These are phyloP conservation scores for Mucor ambiguus DNA, from an alignment of 371 early-diverging fungal genomes.

Conservation along the genomic window DNA sequence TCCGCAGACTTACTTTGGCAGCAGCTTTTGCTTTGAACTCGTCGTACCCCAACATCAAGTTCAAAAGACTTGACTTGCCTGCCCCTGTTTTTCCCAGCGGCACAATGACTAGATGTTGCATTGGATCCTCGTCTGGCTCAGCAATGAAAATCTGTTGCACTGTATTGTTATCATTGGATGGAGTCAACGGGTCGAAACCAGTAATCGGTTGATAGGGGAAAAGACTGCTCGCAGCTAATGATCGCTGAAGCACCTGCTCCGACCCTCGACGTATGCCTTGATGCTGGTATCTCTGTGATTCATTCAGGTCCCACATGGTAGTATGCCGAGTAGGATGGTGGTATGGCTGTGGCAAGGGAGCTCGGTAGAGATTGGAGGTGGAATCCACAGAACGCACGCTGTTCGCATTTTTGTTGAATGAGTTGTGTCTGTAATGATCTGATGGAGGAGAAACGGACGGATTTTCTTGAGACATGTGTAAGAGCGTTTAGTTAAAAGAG, in stretches of 20 bases:
- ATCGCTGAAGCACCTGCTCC: background rate
- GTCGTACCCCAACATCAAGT: slow-evolving; percentile 49
- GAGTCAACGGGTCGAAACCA: slow-evolving; percentile 2
- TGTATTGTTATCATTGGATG: background rate
- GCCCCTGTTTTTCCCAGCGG: slow-evolving; percentile 31
- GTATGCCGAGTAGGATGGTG: slow-evolving; percentile 11
- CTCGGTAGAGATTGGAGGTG: background rate
- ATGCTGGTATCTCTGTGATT: background rate
- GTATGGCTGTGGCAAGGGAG: slow-evolving; percentile 16
- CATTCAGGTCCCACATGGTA: slow-evolving; percentile 12
- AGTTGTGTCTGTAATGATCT: slow-evolving; percentile 4
- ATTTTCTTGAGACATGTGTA: background rate
- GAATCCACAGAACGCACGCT: slow-evolving; percentile 5
- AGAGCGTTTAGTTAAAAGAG: background rate
- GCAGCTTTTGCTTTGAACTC: slow-evolving; percentile 51
- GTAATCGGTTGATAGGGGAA: slow-evolving; percentile 23
- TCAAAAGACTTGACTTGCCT: slow-evolving; percentile 56
- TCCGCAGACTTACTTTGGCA: slow-evolving; percentile 37
- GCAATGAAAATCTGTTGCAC: slow-evolving; percentile 8
- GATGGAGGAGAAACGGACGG: background rate
- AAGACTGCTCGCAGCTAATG: background rate
- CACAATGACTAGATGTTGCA: slow-evolving; percentile 19
- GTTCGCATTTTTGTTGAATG: background rate
- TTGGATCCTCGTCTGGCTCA: slow-evolving; percentile 30
- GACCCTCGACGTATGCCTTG: slow-evolving; percentile 8